Evolutionary conservation across 768 basidiomycete genomes (phyloP).

Genomic region (Tricholoma hemisulphureum): DNA sequence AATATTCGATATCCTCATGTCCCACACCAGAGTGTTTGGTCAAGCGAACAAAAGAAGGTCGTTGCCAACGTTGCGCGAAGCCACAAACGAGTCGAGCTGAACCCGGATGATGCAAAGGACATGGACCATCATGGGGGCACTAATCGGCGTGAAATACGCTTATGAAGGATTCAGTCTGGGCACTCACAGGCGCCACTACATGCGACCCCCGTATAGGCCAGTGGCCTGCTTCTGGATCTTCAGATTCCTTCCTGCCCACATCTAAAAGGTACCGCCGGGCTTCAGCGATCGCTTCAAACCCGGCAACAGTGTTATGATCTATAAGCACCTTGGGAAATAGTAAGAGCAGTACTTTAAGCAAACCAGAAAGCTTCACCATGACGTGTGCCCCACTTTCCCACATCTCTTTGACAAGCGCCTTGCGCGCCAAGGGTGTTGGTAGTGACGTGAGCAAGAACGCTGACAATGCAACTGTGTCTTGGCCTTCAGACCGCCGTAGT

Average conservation of each 20-base stretch:
- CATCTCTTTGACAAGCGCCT: slow-evolving; percentile 73
- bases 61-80: slow-evolving; percentile 84
- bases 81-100: slow-evolving; percentile 62
- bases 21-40: slow-evolving; percentile 87
- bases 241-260: slow-evolving; percentile 58
- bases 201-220: slow-evolving; percentile 57
- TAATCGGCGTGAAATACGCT: slow-evolving; percentile 25
- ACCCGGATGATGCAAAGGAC: slow-evolving; percentile 70
- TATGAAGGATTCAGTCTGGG: slow-evolving; percentile 2
- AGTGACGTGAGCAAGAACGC: slow-evolving; percentile 85
- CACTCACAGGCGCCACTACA: slow-evolving; percentile 83
- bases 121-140: slow-evolving; percentile 89
- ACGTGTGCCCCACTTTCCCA: slow-evolving; percentile 90
- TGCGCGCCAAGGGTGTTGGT: slow-evolving; percentile 56
- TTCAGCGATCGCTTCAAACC: slow-evolving; percentile 77
- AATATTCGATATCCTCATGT: slow-evolving; percentile 85
- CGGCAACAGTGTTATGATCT: slow-evolving; percentile 74
- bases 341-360: not conserved
- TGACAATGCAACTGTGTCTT: slow-evolving; percentile 67
- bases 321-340: slow-evolving; percentile 65
- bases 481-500: slow-evolving; percentile 41
- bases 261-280: slow-evolving; percentile 73
- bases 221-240: slow-evolving; percentile 39
- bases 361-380: slow-evolving; percentile 54
- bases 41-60: slow-evolving; percentile 78